Conservation (phyloP, 2,329 filamentous ascomycete species). For the Chaetomium sp. region DNA sequence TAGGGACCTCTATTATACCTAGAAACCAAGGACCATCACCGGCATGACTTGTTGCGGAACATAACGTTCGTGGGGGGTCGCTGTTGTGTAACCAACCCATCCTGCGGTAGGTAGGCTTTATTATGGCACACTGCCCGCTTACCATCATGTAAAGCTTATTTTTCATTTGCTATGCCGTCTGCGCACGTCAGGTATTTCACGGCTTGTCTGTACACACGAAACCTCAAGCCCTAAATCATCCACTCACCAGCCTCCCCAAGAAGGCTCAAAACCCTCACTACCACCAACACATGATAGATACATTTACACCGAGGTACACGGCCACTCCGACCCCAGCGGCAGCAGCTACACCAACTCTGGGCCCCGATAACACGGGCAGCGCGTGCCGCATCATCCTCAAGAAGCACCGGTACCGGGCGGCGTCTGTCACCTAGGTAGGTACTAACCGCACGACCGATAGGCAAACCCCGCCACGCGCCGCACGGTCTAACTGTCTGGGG, state of each 20-base stretch:
- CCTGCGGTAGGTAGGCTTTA: no score
- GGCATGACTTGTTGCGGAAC: background rate
- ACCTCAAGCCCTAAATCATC: no score
- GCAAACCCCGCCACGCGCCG: background rate
- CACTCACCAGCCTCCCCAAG: background rate
- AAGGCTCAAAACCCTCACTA: background rate
- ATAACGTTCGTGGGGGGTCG: background rate
- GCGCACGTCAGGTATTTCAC: no score
- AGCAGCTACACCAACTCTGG: background rate
- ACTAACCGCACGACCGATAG: background rate
- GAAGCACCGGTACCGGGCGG: background rate
- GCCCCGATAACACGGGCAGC: background rate
- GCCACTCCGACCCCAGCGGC: background rate
- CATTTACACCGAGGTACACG: no score
- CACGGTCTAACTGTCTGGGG: background rate
- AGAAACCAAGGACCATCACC: no score
- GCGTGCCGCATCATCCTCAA: background rate
- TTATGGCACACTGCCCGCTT: no score
- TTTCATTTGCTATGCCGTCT: no score
- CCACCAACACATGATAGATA: no score
- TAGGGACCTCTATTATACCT: no score
- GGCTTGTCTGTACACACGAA: no score
- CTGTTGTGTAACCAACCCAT: background rate
- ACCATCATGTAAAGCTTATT: no score
- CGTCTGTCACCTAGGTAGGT: background rate